phyloP scores from a whole-genome alignment of 345 rosid genomes.

The Corchorus olitorius region DNA sequence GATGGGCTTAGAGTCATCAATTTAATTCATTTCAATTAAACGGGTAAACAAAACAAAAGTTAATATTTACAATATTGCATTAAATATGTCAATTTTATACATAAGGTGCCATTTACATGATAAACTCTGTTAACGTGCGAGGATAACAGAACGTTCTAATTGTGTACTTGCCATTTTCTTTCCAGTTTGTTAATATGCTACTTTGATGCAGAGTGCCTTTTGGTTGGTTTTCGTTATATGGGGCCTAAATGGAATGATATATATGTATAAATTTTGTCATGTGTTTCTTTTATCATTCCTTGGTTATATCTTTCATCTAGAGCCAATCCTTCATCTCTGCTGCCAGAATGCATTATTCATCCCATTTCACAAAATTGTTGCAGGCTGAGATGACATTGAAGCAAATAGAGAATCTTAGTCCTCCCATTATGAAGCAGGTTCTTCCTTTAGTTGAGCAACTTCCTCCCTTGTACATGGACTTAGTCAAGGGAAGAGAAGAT shows the following conservation, averaged over 20 bases:
- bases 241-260: neutral
- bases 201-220: neutral
- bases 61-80: neutral
- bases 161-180: neutral
- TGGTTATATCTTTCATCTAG: neutral
- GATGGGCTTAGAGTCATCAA: neutral
- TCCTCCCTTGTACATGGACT: slow-evolving; percentile 95
- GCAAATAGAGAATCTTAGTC: slow-evolving; percentile 87
- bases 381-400: slow-evolving; percentile 97
- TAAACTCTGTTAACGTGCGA: neutral
- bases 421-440: slow-evolving; percentile 94
- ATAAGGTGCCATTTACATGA: neutral
- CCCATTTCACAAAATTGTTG: slow-evolving; percentile 25
- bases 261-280: neutral
- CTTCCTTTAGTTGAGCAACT: slow-evolving; percentile 95
- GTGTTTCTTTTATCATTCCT: neutral
- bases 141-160: neutral
- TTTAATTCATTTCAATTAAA: neutral
- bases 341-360: neutral
- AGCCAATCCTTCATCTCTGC: neutral
- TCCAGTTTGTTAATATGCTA: neutral
- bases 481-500: slow-evolving; percentile 91
- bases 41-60: neutral
- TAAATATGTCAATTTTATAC: neutral
- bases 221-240: neutral